Evolutionary conservation across 2,329 filamentous ascomycete genomes (phyloP).

Genomic region (Fusarium udum): DNA sequence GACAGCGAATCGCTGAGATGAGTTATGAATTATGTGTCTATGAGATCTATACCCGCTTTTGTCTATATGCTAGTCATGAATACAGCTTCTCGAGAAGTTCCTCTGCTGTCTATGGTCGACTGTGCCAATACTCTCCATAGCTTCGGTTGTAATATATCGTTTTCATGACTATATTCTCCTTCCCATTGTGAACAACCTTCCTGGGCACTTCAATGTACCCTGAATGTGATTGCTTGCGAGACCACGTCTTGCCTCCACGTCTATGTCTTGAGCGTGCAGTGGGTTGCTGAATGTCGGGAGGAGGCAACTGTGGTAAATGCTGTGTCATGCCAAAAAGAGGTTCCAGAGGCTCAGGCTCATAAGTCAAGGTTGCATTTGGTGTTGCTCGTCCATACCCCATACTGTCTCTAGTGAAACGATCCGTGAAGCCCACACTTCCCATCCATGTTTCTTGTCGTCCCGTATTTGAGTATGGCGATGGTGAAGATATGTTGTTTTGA

Average conservation of each 20-base stretch:
- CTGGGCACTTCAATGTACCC: neutral
- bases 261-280: neutral
- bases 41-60: neutral
- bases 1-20: neutral
- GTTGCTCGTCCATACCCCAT: slow-evolving; percentile 12
- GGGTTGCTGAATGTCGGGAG: neutral
- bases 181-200: neutral
- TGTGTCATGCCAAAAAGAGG: slow-evolving; percentile 19
- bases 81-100: neutral
- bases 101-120: neutral
- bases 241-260: neutral
- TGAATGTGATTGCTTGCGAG: neutral
- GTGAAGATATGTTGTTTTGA: neutral
- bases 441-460: slow-evolving; percentile 19
- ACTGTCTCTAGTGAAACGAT: slow-evolving; percentile 8
- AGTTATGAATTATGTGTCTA: neutral
- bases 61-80: neutral
- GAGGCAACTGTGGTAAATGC: neutral
- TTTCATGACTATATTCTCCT: neutral
- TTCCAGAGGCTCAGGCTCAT: slow-evolving; percentile 30
- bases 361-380: neutral
- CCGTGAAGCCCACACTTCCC: slow-evolving; percentile 33
- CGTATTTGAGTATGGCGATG: neutral
- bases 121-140: neutral
- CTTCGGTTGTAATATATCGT: neutral